Conservation (phyloP, 2,329 filamentous ascomycete species). For the Talaromyces islandicus region DNA sequence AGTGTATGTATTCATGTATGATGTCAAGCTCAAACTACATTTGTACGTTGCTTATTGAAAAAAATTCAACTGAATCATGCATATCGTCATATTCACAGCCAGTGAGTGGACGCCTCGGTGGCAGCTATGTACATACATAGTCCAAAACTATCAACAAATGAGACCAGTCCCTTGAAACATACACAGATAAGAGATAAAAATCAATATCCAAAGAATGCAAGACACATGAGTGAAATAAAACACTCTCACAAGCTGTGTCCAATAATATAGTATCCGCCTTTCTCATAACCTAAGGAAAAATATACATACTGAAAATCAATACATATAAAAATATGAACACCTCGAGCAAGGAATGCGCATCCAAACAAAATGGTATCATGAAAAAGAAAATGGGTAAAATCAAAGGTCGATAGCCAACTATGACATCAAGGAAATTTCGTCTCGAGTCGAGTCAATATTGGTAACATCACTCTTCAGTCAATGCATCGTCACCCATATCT, state of each 20-base stretch:
- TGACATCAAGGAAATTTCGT: not conserved
- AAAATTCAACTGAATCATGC: not conserved
- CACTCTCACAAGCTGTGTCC: not conserved
- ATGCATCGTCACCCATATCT: constrained; percentile 71
- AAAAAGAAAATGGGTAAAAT: constrained; percentile 15
- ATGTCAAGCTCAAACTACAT: no score
- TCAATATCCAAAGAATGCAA: not conserved
- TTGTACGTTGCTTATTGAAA: no score
- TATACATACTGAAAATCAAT: not conserved
- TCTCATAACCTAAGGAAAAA: not conserved
- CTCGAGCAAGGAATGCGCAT: not conserved
- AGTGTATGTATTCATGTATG: no score
- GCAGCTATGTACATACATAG: not conserved
- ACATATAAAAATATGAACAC: not conserved
- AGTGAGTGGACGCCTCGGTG: not conserved
- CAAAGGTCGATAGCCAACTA: not conserved
- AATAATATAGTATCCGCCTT: not conserved
- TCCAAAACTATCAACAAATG: not conserved
- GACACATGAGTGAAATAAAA: not conserved
- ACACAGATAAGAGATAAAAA: not conserved
- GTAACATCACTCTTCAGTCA: constrained; percentile 45
- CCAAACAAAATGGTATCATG: constrained; percentile 34
- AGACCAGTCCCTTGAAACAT: not conserved
- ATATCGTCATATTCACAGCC: not conserved
- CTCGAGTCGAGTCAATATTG: not conserved